Base-by-base conservation (phyloP, 2,329 filamentous ascomycete species). In the Diplodia seriata region DNA sequence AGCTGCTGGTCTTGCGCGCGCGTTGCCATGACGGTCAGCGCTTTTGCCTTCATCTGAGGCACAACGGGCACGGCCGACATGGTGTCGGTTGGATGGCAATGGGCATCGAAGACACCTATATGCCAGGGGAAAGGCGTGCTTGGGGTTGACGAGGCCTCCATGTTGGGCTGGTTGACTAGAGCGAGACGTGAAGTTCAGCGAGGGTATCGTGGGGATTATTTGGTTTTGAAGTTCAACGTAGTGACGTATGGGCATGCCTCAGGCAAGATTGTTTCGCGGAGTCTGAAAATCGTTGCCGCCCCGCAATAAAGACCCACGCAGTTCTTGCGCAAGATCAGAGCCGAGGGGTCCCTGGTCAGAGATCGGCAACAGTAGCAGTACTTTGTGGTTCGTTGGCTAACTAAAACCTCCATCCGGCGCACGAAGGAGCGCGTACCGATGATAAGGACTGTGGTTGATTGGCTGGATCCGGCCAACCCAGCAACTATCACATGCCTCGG, bases 21-120 rank as follows among this genome's bases (percentile, higher is more conserved):
- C 1, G 92, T 94, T 36, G 90, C 87, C 92, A 95, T 94, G 69
- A 93, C 85, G 2, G 90, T 90, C 61, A 95, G 79, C 12, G 83
- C 82, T 29, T 86, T 84, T 26, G 90, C 84, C 69, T 86, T 86
- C 91, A 94, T 94, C 12, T 72, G 72, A 12, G 86, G 80, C 50
- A 94, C 88, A 14, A 76, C 78, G 12, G 82, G 72, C 59, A 91
- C 78, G 20, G 84, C 87, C 51, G 84, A 79, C 85, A 93, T 89
- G 23, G 89, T 92, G 77, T 94, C 91, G 33, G 91, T 94, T 4
- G 91, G 91, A 76, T 95, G 92, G 78, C 92, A 94, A 81, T 95
- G 92, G 26, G 92, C 91, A 76, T 95, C 92, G 75, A 85, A 91
- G 69, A 92, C 83, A 59, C 89, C 89, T 38, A 89, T 78, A 67